Evolutionary conservation across 1,284 basidiomycete genomes (phyloP).

Genomic region (Microbotryum silenes-acaulis): DNA sequence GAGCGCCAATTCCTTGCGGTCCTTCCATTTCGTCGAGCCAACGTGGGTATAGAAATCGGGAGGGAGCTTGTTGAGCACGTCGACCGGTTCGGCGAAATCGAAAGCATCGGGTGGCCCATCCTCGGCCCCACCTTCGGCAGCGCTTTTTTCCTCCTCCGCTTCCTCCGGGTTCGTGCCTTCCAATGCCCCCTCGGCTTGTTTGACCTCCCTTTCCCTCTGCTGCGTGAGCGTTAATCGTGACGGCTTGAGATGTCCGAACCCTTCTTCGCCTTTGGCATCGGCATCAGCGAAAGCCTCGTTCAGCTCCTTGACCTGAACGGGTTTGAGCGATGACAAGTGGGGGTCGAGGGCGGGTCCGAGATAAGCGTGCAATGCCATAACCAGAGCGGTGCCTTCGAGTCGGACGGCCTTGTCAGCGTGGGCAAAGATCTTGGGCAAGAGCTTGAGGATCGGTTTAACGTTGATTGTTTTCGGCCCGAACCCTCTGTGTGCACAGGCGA

Average conservation of each 20-base stretch:
- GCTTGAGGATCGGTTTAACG: slow-evolving; percentile 68
- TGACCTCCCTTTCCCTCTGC: slow-evolving; percentile 52
- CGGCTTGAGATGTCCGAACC: slow-evolving; percentile 70
- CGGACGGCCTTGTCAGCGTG: slow-evolving; percentile 96
- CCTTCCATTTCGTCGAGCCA: slow-evolving; percentile 94
- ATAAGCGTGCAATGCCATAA: slow-evolving; percentile 73
- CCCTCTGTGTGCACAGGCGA: slow-evolving; percentile 45
- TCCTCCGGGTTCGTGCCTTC: slow-evolving; percentile 12
- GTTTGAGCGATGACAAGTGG: slow-evolving; percentile 85
- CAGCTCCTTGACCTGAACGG: slow-evolving; percentile 95
- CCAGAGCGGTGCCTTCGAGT: slow-evolving; percentile 75
- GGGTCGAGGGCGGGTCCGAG: slow-evolving; percentile 79
- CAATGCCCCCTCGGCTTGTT: slow-evolving; percentile 35
- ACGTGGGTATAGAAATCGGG: slow-evolving; percentile 64
- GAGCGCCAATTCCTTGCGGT: slow-evolving; percentile 76
- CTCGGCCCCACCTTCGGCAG: slow-evolving; percentile 33
- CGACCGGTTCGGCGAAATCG: slow-evolving; percentile 72
- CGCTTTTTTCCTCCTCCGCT: slow-evolving; percentile 39
- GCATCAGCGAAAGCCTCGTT: slow-evolving; percentile 80
- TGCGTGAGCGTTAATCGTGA: slow-evolving; percentile 70
- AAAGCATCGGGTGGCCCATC: slow-evolving; percentile 60
- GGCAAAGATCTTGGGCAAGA: slow-evolving; percentile 84
- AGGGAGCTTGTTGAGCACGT: slow-evolving; percentile 68
- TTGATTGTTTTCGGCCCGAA: slow-evolving; percentile 76
- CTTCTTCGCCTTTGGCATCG: slow-evolving; percentile 67